Percentiles rank a stretch among this genome's conserved stretches.
Evolutionary conservation across 1,139 yeast genomes (phyloP).

Genomic region (Kodamaea anthophila): DNA sequence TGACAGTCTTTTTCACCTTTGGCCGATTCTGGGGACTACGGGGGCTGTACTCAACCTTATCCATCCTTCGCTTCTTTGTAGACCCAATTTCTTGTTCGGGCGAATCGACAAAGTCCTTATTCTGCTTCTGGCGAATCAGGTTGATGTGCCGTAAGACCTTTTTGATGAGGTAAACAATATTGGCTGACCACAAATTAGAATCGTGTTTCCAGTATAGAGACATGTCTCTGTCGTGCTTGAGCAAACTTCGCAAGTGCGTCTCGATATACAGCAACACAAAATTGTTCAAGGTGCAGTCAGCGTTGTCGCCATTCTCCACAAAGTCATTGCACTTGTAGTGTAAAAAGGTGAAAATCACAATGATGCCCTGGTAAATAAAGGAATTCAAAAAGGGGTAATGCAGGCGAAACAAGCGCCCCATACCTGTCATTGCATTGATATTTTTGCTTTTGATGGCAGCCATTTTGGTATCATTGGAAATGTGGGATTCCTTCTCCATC

Average conservation of each 20-base stretch:
- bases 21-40: background rate
- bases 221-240: constrained; percentile 22
- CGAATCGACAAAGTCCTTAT: too few species aligned
- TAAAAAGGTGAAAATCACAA: constrained; percentile 44
- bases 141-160: constrained; percentile 28
- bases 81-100: constrained; percentile 1
- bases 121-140: constrained; percentile 21
- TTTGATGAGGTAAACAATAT: constrained; percentile 28
- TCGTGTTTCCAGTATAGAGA: constrained; percentile 14
- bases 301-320: constrained; percentile 15
- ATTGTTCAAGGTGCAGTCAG: constrained; percentile 10
- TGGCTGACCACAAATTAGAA: constrained; percentile 33
- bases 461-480: background rate
- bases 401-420: constrained; percentile 3
- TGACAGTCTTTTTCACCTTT: too few species aligned
- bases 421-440: background rate
- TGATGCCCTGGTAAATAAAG: constrained; percentile 46
- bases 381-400: constrained; percentile 44
- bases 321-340: constrained; percentile 38
- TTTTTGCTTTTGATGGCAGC: background rate
- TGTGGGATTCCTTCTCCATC: constrained; percentile 11
- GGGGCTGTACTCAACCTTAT: background rate
- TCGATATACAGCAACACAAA: constrained; percentile 23
- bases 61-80: constrained; percentile 5
- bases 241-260: constrained; percentile 12